These are phyloP conservation scores for Melaleuca alternifolia DNA, from an alignment of 345 rosid genomes.

Conservation along the genomic window DNA sequence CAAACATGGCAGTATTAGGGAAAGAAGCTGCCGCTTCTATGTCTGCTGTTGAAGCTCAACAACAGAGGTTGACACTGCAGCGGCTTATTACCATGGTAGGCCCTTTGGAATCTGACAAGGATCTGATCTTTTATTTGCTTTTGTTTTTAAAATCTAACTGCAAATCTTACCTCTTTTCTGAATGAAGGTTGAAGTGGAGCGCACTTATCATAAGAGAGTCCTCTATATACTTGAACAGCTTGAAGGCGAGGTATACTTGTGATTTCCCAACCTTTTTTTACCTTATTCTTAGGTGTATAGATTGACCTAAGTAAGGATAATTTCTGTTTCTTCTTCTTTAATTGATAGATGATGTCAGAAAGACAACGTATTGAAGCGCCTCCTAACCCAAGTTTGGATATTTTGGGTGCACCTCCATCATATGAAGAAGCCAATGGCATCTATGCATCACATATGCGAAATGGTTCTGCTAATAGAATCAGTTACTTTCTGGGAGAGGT, in stretches of 20 bases:
- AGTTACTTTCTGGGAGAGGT: slow-evolving; percentile 98
- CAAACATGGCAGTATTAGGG: slow-evolving; percentile 66
- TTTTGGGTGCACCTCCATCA: slow-evolving; percentile 70
- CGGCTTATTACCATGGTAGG: slow-evolving; percentile 84
- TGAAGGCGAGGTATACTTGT: slow-evolving; percentile 52
- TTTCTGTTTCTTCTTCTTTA: neutral
- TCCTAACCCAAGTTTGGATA: slow-evolving; percentile 33
- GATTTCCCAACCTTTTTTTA: neutral
- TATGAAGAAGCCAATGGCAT: slow-evolving; percentile 79
- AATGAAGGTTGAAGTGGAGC: slow-evolving; percentile 82
- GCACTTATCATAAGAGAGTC: slow-evolving; percentile 63
- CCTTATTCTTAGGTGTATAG: neutral
- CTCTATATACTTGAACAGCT: slow-evolving; percentile 82
- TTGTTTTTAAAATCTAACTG: neutral
- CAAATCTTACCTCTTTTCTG: neutral
- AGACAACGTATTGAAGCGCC: slow-evolving; percentile 79
- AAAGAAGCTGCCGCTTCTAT: slow-evolving; percentile 87
- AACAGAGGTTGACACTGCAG: slow-evolving; percentile 85
- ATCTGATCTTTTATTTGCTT: neutral
- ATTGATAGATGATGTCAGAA: slow-evolving; percentile 54
- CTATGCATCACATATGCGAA: slow-evolving; percentile 54
- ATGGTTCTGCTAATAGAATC: slow-evolving; percentile 60
- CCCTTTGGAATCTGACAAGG: neutral
- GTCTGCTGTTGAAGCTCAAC: slow-evolving; percentile 91
- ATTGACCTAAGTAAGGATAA: neutral